Evolutionary conservation across 345 rosid genomes (phyloP), one percentile per base, ranked within the genome.

Genomic region (Camelina hispida): DNA sequence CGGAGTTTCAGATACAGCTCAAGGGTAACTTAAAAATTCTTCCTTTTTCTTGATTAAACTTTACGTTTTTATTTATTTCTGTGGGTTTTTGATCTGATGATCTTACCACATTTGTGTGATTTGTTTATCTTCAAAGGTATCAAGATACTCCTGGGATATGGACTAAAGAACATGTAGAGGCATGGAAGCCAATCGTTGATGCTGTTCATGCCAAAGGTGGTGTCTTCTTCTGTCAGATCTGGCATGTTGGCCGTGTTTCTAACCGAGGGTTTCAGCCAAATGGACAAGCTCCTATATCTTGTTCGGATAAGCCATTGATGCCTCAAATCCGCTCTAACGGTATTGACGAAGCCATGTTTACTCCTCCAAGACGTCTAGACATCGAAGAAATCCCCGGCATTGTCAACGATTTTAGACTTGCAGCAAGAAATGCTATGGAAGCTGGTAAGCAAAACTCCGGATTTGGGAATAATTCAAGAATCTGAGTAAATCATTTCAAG

Each of bases 191-290:
- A 22, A 89, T 91, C 43, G 95, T 91, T 4, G 89, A 89, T 44
- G 93, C 95, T 58, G 95, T 91, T 81, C 95, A 87, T 81, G 88
- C 89, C 14, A 85, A 89, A 74, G 95, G 95, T 3, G 93, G 88
- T 0, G 63, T 84, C 71, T 69, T 91, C 82, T 89, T 91, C 65
- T 91, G 91, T 66, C 97, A 89, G 78, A 77, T 87, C 52, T 77
- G 86, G 89, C 97, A 89, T 66, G 87, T 80, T 30, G 97, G 95
- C n/a, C 82, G 97, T 28, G 91, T 84, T 74, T 87, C 95, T 37
- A 87, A 81, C 65, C 18, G 14, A 32, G 84, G 91, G 46, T 86
- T 80, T 48, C 88, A 85, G 83, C 91, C 92, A 72, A 86, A 82
- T 68, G 91, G 88, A 18, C 85, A 84, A 75, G 86, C 85, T 76